Base-by-base conservation (phyloP, 202 grass and related monocot genomes). In the Bolboschoenoplectus hybrid region DNA sequence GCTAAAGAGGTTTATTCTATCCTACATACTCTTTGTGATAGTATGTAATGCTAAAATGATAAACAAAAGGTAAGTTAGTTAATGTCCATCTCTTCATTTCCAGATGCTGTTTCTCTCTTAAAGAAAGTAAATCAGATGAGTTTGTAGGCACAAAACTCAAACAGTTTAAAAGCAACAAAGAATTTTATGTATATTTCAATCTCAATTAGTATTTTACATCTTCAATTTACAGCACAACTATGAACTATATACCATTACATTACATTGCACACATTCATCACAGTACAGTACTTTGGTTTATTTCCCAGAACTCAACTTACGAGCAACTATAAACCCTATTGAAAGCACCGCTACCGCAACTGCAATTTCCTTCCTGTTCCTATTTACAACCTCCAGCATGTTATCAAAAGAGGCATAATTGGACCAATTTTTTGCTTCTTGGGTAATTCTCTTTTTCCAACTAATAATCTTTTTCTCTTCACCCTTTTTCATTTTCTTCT, bases 351-450 rank as follows among this genome's bases (percentile, higher is more conserved):
- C 86, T 63, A 91, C 80, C 35, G 87, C 92, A 64, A 85, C 85
- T 77, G 86, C 86, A 87, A 97, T 89, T 69, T 90, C 72, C 86
- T 86, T 81, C 82, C 81, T 97, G 0, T 92, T 97, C 67, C 67
- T 91, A 1, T 56, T 74, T 47, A 92, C 85, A 3, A 84, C 65
- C 7, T 93, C 84, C 78, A 69, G 38, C 19, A 86, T 8, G 46
- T 67, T 74, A 82, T 89, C 92, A 16, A 91, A 74, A 77, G 81
- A 53, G 67, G 71, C 88, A 52, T 85, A 46, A 3, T 91, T 87
- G 10, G 83, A 86, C 77, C 63, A 77, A 16, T 75, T 40, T 81
- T 63, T 73, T 62, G 51, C 20, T 46, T 71, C 73, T 66, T 83
- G 67, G 38, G 9, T 43, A 11, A 75, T 84, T 83, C 19, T 67